These are phyloP conservation scores for Zygotorulaspora florentina DNA, from an alignment of 805 yeast species.

Conservation along the genomic window DNA sequence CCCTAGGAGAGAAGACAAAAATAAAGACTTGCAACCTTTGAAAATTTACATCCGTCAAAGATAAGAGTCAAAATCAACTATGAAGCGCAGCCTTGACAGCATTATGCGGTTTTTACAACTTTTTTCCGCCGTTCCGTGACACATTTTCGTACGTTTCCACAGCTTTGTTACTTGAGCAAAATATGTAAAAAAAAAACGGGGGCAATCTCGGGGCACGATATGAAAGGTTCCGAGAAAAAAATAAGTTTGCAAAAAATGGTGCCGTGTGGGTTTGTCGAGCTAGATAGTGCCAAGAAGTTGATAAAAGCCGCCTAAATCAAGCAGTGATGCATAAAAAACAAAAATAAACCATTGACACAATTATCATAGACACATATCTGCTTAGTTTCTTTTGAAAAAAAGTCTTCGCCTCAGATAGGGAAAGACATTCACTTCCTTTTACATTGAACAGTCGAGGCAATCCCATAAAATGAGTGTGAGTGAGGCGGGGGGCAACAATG, in stretches of 20 bases:
- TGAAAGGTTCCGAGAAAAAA: neutral
- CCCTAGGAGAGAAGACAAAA: neutral
- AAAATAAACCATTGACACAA: too few relatives aligned
- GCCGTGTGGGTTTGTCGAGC: neutral
- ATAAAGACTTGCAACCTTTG: neutral
- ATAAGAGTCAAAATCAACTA: neutral
- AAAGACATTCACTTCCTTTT: too few relatives aligned
- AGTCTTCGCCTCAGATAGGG: too few relatives aligned
- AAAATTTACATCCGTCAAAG: neutral
- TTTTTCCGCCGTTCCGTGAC: slow-evolving; percentile 1
- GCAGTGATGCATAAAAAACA: neutral
- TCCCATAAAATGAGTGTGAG: too few relatives aligned
- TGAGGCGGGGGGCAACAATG: too few relatives aligned
- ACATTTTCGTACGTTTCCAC: neutral
- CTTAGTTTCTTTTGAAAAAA: too few relatives aligned
- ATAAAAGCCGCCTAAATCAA: neutral
- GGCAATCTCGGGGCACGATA: neutral
- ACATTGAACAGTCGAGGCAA: too few relatives aligned
- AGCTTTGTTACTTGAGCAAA: neutral
- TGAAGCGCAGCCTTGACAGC: neutral
- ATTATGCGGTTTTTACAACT: slow-evolving; percentile 1
- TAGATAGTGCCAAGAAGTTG: neutral
- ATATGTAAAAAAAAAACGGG: neutral
- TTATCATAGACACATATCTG: too few relatives aligned
- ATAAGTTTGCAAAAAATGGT: neutral